These are phyloP conservation scores for Dictyostelium brefeldianum DNA, from an alignment of 78 protist genomes.

Conservation along the genomic window DNA sequence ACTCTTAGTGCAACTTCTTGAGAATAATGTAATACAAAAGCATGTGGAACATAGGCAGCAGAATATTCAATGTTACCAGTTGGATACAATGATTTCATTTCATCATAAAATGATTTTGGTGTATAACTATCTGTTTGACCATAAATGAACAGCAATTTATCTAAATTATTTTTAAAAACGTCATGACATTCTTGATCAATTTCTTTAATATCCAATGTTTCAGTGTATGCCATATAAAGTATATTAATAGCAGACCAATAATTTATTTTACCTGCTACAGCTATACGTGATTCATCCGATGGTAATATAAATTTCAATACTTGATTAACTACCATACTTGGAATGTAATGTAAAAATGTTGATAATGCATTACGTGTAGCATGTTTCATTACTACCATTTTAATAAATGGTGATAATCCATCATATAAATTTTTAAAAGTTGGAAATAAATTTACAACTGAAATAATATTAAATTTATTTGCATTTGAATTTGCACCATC, in stretches of 20 bases:
- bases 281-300: slow-evolving; percentile 19
- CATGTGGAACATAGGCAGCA: slow-evolving; percentile 36
- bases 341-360: slow-evolving; percentile 36
- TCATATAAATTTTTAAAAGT: slow-evolving; percentile 71
- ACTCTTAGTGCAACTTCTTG: slow-evolving; percentile 32
- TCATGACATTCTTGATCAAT: slow-evolving; percentile 23
- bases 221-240: slow-evolving; percentile 62
- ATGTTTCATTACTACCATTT: slow-evolving; percentile 5
- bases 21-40: slow-evolving; percentile 54
- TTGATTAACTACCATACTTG: not conserved
- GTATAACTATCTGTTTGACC: slow-evolving; percentile 66
- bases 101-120: slow-evolving; percentile 31
- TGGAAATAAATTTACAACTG: slow-evolving; percentile 55
- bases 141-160: slow-evolving; percentile 45
- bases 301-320: slow-evolving; percentile 19
- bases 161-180: slow-evolving; percentile 20
- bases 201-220: slow-evolving; percentile 38
- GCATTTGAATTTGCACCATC: too few relatives aligned
- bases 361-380: not conserved
- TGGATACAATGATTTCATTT: slow-evolving; percentile 25
- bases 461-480: slow-evolving; percentile 7
- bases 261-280: slow-evolving; percentile 4
- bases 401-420: slow-evolving; percentile 72
- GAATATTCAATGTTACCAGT: slow-evolving; percentile 54
- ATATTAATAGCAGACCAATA: slow-evolving; percentile 36